A percentile compares a stretch with the other conserved stretches of the same genome.
Evolutionary conservation across 352 stramenopile species (phyloP).

Genomic region (Pythium diclinum): DNA sequence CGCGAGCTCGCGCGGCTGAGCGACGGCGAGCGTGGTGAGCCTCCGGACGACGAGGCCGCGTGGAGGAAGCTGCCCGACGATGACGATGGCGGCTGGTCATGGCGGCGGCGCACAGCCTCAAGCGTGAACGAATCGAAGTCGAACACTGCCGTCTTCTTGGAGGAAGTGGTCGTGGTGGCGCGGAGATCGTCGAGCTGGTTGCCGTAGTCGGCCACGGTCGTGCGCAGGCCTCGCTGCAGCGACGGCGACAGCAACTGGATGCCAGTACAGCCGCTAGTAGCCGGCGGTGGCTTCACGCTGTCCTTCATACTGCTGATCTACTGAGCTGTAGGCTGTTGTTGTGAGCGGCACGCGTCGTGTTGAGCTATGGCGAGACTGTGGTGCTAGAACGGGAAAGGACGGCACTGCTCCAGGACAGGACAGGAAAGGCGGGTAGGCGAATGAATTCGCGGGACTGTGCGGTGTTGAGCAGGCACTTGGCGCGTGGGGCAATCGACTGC

Average conservation of each 20-base stretch:
- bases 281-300: not conserved
- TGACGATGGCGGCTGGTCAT: conserved; percentile 1
- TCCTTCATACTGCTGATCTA: conserved; percentile 14
- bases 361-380: too few relatives aligned
- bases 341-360: too few relatives aligned
- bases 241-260: conserved; percentile 26
- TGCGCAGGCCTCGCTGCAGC: conserved; percentile 17
- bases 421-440: not conserved
- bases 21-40: conserved; percentile 17
- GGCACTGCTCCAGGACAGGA: not conserved
- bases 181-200: not conserved
- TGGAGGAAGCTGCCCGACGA: conserved; percentile 10
- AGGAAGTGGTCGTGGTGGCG: not conserved
- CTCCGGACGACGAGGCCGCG: conserved; percentile 6
- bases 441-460: not conserved
- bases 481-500: not conserved
- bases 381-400: not conserved
- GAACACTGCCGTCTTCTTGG: conserved; percentile 11
- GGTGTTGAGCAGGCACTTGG: not conserved
- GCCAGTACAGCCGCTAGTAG: not conserved
- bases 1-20: conserved; percentile 4
- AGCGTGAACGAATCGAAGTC: conserved; percentile 54
- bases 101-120: conserved; percentile 32
- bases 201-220: not conserved
- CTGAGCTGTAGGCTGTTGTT: too few relatives aligned